phyloP scores from a whole-genome alignment of 2,329 filamentous ascomycete species.

The Bipolaris sorokiniana region DNA sequence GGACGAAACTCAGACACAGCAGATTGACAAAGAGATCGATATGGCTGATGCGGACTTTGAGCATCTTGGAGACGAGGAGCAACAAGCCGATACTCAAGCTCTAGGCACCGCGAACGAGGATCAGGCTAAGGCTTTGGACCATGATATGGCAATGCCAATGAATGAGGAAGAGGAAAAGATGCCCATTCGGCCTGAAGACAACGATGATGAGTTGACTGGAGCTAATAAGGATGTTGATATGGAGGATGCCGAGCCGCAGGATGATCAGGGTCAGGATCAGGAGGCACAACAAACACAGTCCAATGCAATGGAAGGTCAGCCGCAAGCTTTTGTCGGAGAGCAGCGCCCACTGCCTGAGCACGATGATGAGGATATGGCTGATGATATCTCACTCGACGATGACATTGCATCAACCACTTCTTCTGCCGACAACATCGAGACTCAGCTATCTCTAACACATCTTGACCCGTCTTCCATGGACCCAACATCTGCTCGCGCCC shows the following conservation, averaged over 20 bases:
- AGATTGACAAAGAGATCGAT: conserved; percentile 65
- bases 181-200: conserved; percentile 43
- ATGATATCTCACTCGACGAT: conserved; percentile 45
- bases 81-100: conserved; percentile 85
- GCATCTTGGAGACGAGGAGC: conserved; percentile 84
- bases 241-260: conserved; percentile 46
- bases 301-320: conserved; percentile 40
- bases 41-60: conserved; percentile 86
- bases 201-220: conserved; percentile 35
- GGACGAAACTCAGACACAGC: conserved; percentile 58
- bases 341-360: conserved; percentile 43
- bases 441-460: conserved; percentile 75
- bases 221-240: conserved; percentile 50
- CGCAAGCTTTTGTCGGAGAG: conserved; percentile 55
- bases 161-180: conserved; percentile 56
- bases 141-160: conserved; percentile 83
- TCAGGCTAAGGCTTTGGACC: conserved; percentile 82
- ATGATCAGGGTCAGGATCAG: conserved; percentile 28
- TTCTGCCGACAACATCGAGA: conserved; percentile 55
- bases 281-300: conserved; percentile 36
- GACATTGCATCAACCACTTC: conserved; percentile 39
- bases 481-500: conserved; percentile 67
- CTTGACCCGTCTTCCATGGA: conserved; percentile 56
- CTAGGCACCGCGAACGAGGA: conserved; percentile 88
- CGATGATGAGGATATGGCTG: conserved; percentile 50